Conservation (phyloP, 805 yeast species). For the Sugiyamaella floridensis region DNA sequence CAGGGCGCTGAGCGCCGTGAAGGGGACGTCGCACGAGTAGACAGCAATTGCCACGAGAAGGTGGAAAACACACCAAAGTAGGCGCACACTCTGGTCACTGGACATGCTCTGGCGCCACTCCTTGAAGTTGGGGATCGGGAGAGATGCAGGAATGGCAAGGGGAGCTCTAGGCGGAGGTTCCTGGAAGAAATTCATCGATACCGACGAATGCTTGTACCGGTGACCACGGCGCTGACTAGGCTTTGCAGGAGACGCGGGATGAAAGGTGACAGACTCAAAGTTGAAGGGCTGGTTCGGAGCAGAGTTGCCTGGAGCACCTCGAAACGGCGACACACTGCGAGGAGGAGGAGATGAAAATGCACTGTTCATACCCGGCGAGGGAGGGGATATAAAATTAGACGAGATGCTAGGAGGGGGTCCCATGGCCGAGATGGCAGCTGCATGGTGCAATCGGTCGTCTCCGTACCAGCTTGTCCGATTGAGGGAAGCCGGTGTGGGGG, state of each 20-base stretch:
- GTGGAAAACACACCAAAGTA: slow-evolving; percentile 57
- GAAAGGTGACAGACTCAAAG: background rate
- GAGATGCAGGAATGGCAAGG: slow-evolving; percentile 50
- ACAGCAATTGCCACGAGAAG: slow-evolving; percentile 46
- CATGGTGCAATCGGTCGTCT: slow-evolving; percentile 1
- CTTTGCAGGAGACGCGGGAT: slow-evolving; percentile 18
- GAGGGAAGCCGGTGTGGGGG: slow-evolving; percentile 3
- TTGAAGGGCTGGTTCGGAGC: slow-evolving; percentile 6
- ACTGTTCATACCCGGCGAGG: slow-evolving; percentile 6
- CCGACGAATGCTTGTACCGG: slow-evolving; percentile 91
- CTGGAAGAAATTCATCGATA: slow-evolving; percentile 90
- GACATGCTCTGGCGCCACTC: slow-evolving; percentile 61
- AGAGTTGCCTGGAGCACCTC: background rate
- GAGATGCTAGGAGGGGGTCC: slow-evolving; percentile 1
- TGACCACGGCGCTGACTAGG: slow-evolving; percentile 72
- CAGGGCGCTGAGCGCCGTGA: slow-evolving; percentile 61
- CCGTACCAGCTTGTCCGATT: slow-evolving; percentile 12
- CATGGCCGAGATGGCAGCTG: background rate
- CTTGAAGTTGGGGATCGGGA: slow-evolving; percentile 61
- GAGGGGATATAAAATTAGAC: slow-evolving; percentile 3
- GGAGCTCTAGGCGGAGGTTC: slow-evolving; percentile 78
- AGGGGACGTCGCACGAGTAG: slow-evolving; percentile 54
- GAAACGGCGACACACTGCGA: slow-evolving; percentile 4
- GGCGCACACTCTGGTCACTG: slow-evolving; percentile 48
- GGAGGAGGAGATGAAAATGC: slow-evolving; percentile 4